Base-by-base conservation (phyloP, 2,329 filamentous ascomycete genomes). In the Pseudogymnoascus sp. region DNA sequence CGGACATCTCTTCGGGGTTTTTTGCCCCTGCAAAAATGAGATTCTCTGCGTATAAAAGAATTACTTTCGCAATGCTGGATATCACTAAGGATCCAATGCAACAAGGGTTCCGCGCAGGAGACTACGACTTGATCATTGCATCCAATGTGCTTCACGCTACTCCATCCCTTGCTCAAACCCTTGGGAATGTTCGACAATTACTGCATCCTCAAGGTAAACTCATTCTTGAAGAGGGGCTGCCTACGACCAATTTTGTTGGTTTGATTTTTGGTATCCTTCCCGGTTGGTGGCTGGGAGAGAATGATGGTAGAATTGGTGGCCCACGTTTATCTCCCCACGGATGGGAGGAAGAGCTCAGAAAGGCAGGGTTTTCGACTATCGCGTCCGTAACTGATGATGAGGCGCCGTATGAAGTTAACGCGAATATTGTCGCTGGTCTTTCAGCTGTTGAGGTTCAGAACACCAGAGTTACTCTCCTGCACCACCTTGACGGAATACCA, bases 1-100 rank as follows among this genome's bases (percentile, higher is more conserved):
- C 70, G 0, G 70, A 72, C 60, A 64, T 70, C 10, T 69, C 68
- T 1, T 43, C 65, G 2, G 67, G 66, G 0, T 71, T 76, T 63
- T 77, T 78, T 59, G 68, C 68, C 40, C 62, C 63, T 4, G 74
- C 74, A 2, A 68, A 68, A 62, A 69, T 72, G 22, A 65, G 68
- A 31, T 78, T 74, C 65, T 69, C 70, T 16, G 65, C 65, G 5
- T 70, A 68, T 60, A 61, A 62, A 5, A 65, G 63, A 10, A 70
- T 77, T 62, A 65, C 67, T 6, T 77, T 69, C 64, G 65, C 65
- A 61, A 68, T 69, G n/a, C 68, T 77, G 3, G 72, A 78, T 64
- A 73, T 77, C 33, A 69, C 71, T 19, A 64, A 70, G 31, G 71
- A 74, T 35, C 71, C 72, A 2, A 59, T 59, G 0, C 62, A 63